Evolutionary conservation across 2,329 filamentous ascomycete species (phyloP).

Genomic region (Coniochaeta sp.): DNA sequence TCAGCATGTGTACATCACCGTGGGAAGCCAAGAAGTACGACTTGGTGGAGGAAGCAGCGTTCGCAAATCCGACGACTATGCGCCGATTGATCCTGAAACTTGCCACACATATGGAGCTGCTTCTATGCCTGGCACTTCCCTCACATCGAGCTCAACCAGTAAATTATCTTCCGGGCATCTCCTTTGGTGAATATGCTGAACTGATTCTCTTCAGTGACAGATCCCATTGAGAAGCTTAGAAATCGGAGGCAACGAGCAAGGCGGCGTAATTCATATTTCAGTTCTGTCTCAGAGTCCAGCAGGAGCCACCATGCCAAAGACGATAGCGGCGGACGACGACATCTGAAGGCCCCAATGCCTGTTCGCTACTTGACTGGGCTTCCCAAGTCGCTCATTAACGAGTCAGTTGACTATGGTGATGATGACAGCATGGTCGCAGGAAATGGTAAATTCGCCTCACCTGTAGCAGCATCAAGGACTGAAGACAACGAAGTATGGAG

Average conservation of each 20-base stretch:
- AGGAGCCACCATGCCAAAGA: background rate
- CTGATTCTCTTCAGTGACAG: background rate
- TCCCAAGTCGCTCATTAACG: background rate
- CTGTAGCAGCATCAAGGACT: constrained; percentile 12
- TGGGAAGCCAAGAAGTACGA: constrained; percentile 25
- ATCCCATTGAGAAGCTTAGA: background rate
- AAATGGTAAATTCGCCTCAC: constrained; percentile 10
- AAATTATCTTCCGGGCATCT: background rate
- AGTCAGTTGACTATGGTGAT: constrained; percentile 8
- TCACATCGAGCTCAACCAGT: background rate
- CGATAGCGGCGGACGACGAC: background rate
- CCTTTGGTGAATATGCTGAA: background rate
- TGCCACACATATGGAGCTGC: background rate
- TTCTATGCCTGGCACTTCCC: background rate
- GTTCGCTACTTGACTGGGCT: background rate
- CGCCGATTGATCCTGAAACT: constrained; percentile 4
- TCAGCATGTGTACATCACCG: constrained; percentile 20
- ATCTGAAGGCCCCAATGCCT: constrained; percentile 3
- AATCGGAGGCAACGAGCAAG: background rate
- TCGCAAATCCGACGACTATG: constrained; percentile 13
- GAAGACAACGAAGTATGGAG: constrained; percentile 18
- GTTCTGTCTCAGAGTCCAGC: background rate
- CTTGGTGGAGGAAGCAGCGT: constrained; percentile 12
- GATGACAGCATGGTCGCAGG: constrained; percentile 16
- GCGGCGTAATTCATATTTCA: background rate